Evolutionary conservation across 345 rosid genomes (phyloP), one percentile per base, ranked within the genome.

Genomic region (Eucalyptus pauciflora): DNA sequence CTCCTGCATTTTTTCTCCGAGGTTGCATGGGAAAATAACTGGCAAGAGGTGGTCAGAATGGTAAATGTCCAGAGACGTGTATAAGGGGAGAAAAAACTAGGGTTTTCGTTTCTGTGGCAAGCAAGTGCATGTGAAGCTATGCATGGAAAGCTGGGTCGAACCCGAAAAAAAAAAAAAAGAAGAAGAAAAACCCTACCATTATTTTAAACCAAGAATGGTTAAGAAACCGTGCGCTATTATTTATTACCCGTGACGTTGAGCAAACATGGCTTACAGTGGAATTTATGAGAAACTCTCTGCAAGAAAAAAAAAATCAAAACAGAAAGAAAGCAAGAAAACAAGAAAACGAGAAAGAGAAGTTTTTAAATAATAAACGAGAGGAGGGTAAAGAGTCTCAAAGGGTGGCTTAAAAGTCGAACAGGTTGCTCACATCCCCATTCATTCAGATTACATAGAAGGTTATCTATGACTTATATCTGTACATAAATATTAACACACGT

Each of bases 121-220:
- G 93, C 90, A 93, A 91, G 92, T 92, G 94, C 96, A 95, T 94
- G 97, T 94, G 96, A 92, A 91, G 93, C 90, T 87, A 90, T 91
- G 93, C 96, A 95, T 94, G 95, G 97, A 93, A 95, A 95, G 94
- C 90, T 90, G 96, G 92, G 96, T 92, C 93, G 60, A 87, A 89
- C 88, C 33, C 58, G 56, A 20, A 33, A 16, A 31, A 33, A 33
- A 9, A 10, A 64, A 69, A 22, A 8, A 54, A 56, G 12, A 69
- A 17, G 6, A 20, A 76, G 2, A 22, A 41, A 76, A 41, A 20
- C 27, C 27, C 48, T 20, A 76, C 24, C 46, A 76, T 76, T 76
- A 37, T 76, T 76, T 76, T 43, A 76, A 20, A 76, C 29, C 27
- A 94, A 87, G 43, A 90, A 92, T 87, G 94, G 96, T 95, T 94